These are phyloP conservation scores for Cucumis sativus DNA, from an alignment of 306 rosid genomes.

Conservation along the genomic window Cucumber_9930_V3 NC_026659.2:8194501-8195000, in stretches of 20 bases:
- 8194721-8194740: background rate
- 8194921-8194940: constrained; percentile 8
- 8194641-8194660: too few species aligned
- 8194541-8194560: background rate
- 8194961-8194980: background rate
- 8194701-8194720: background rate
- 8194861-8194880: constrained; percentile 59
- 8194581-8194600: too few species aligned
- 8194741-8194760: background rate
- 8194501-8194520: background rate
- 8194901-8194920: constrained; percentile 51
- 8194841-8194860: constrained; percentile 95
- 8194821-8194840: constrained; percentile 96
- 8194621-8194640: too few species aligned
- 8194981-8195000: constrained; percentile 1
- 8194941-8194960: background rate
- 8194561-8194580: background rate
- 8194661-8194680: too few species aligned
- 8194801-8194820: constrained; percentile 80
- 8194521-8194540: background rate
- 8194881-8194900: constrained; percentile 48
- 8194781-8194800: constrained; percentile 77
- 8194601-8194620: background rate
- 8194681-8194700: background rate
- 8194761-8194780: background rate